phyloP scores from a whole-genome alignment of 352 stramenopile genomes.

The Globisporangium splendens region DNA sequence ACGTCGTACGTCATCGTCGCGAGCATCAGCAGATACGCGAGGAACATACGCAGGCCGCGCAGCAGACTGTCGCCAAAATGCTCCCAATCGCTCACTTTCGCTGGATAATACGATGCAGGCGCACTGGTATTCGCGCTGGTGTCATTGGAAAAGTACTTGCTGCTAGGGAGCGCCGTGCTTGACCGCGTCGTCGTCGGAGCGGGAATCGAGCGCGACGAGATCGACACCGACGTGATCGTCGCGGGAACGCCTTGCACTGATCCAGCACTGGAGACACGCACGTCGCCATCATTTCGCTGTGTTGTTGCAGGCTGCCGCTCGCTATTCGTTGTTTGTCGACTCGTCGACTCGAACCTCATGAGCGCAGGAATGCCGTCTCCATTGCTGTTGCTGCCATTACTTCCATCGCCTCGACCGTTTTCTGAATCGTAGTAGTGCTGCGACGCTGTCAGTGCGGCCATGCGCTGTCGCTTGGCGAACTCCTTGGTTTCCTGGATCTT shows the following conservation, averaged over 20 bases:
- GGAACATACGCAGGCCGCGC: constrained; percentile 59
- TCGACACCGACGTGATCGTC: constrained; percentile 18
- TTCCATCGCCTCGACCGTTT: constrained; percentile 13
- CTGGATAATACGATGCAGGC: not conserved
- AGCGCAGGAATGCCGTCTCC: not conserved
- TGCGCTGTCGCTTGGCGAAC: constrained; percentile 22
- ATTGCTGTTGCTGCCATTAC: not conserved
- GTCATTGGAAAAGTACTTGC: constrained; percentile 14
- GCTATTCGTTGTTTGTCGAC: too few species aligned
- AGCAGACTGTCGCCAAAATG: constrained; percentile 59
- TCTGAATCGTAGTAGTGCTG: constrained; percentile 39
- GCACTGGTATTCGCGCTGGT: constrained; percentile 8
- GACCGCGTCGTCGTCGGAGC: not conserved
- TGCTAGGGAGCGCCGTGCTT: not conserved
- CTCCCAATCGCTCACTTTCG: constrained; percentile 45
- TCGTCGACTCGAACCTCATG: not conserved
- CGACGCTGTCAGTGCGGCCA: constrained; percentile 1
- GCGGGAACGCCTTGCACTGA: constrained; percentile 6
- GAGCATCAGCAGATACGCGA: constrained; percentile 80
- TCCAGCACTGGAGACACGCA: constrained; percentile 11
- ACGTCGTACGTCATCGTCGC: constrained; percentile 80
- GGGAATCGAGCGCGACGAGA: constrained; percentile 8
- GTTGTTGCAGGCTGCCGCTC: constrained; percentile 5
- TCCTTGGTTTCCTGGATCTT: constrained; percentile 45
- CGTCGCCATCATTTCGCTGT: not conserved